These are phyloP conservation scores for Cyclotella atomus DNA, from an alignment of 108 stramenopile genomes.

Conservation along the genomic window DNA sequence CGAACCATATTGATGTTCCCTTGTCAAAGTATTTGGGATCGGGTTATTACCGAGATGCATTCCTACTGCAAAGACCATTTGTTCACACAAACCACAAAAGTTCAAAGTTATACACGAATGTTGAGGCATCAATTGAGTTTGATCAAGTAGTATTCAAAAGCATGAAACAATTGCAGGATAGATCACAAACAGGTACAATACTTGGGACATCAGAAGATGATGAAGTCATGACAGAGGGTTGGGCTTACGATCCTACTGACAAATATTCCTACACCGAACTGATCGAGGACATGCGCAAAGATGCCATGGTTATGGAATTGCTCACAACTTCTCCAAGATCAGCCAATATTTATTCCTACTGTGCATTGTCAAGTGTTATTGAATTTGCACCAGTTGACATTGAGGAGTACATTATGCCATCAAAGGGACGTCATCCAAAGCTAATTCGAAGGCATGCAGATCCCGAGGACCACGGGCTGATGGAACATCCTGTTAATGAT, in stretches of 20 bases:
- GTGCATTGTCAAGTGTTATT: conserved; percentile 57
- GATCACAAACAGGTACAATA: conserved; percentile 11
- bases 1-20: neutral
- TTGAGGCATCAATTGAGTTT: conserved; percentile 2
- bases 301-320: conserved; percentile 81
- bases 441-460: neutral
- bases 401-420: conserved; percentile 48
- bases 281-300: conserved; percentile 64
- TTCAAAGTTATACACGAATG: conserved; percentile 10
- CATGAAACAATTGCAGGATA: conserved; percentile 35
- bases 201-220: conserved; percentile 21
- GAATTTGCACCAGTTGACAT: conserved; percentile 62
- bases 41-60: conserved; percentile 69
- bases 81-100: neutral
- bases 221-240: conserved; percentile 16
- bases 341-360: conserved; percentile 77
- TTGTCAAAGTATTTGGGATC: conserved; percentile 32
- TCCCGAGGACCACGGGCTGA: neutral
- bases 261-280: conserved; percentile 29
- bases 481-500: conserved; percentile 44
- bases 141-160: conserved; percentile 50
- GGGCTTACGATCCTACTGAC: conserved; percentile 35
- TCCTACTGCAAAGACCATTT: conserved; percentile 50
- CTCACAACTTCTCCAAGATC: conserved; percentile 64
- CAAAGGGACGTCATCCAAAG: conserved; percentile 33